phyloP scores from a whole-genome alignment of 2,329 filamentous ascomycete genomes.

The Tolypocladium ophioglossoides region DNA sequence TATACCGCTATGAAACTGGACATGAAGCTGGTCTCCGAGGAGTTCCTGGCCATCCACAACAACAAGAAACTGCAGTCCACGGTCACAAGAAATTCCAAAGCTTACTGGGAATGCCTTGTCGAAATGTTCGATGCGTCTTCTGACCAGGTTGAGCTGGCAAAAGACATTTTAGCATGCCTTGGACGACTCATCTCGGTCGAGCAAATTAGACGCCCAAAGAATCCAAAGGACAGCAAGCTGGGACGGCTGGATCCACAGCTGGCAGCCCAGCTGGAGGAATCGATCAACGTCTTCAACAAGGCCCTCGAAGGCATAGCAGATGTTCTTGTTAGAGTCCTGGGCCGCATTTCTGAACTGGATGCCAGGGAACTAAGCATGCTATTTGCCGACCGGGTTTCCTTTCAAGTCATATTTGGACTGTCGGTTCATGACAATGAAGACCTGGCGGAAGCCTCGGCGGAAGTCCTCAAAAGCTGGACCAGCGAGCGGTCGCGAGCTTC shows the following conservation, averaged over 20 bases:
- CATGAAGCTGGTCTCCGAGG: slow-evolving; percentile 30
- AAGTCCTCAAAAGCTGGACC: slow-evolving; percentile 75
- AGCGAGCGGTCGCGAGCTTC: slow-evolving; percentile 43
- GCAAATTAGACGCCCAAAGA: slow-evolving; percentile 50
- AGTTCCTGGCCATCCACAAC: slow-evolving; percentile 47
- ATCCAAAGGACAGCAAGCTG: slow-evolving; percentile 30
- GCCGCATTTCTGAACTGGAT: slow-evolving; percentile 68
- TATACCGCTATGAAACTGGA: slow-evolving; percentile 44
- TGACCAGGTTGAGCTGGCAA: slow-evolving; percentile 62
- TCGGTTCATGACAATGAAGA: slow-evolving; percentile 72
- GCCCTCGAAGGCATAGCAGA: slow-evolving; percentile 46
- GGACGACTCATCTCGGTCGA: slow-evolving; percentile 65
- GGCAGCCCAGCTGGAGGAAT: slow-evolving; percentile 21
- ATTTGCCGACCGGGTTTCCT: slow-evolving; percentile 56
- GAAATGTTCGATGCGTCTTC: slow-evolving; percentile 71
- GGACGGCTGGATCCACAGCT: not conserved
- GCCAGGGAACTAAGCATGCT: slow-evolving; percentile 57
- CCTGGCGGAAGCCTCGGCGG: slow-evolving; percentile 69
- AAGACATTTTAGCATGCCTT: slow-evolving; percentile 60
- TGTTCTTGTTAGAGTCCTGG: slow-evolving; percentile 63
- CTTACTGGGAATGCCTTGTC: slow-evolving; percentile 31
- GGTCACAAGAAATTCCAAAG: slow-evolving; percentile 53
- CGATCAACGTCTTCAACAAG: slow-evolving; percentile 60
- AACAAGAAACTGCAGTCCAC: slow-evolving; percentile 54
- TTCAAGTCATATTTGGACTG: slow-evolving; percentile 65